These are phyloP conservation scores for Pythium apleroticum DNA, from an alignment of 352 stramenopile species.

Conservation along the genomic window DNA sequence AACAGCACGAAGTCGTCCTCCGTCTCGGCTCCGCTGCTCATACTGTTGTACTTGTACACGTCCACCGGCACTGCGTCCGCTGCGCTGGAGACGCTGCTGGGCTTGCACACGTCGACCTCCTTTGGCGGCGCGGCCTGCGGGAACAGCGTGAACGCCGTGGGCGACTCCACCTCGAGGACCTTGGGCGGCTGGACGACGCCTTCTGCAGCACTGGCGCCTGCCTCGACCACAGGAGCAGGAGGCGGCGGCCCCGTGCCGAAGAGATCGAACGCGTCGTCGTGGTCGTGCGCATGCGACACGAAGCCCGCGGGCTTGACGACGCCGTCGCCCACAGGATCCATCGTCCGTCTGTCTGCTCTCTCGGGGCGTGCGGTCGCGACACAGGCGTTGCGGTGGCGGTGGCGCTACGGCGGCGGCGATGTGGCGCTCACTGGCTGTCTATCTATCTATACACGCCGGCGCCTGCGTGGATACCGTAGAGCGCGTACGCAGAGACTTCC, in stretches of 20 bases:
- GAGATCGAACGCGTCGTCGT: conserved; percentile 21
- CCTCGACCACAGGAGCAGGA: background rate
- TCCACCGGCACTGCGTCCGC: background rate
- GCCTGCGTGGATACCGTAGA: background rate
- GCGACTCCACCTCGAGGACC: conserved; percentile 15
- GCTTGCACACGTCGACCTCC: conserved; percentile 3
- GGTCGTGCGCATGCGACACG: background rate
- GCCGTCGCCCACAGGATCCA: background rate
- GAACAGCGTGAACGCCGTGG: conserved; percentile 20
- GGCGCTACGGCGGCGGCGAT: too few species aligned
- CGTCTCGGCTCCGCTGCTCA: conserved; percentile 16
- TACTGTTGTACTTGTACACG: conserved; percentile 2
- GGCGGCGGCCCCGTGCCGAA: conserved; percentile 10
- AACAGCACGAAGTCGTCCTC: conserved; percentile 25
- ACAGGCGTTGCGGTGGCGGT: too few species aligned
- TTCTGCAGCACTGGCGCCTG: background rate
- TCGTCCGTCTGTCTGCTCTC: background rate
- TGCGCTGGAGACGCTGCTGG: background rate
- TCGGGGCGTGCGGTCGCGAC: background rate
- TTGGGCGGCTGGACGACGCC: background rate
- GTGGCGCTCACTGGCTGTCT: background rate
- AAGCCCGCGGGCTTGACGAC: conserved; percentile 1
- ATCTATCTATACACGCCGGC: background rate
- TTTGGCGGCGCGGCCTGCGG: conserved; percentile 2
- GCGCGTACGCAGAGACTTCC: too few species aligned